Evolutionary conservation across 73 alveolate genomes (phyloP), one percentile per base, ranked within the genome.

Genomic region (Urostyla sp.): DNA sequence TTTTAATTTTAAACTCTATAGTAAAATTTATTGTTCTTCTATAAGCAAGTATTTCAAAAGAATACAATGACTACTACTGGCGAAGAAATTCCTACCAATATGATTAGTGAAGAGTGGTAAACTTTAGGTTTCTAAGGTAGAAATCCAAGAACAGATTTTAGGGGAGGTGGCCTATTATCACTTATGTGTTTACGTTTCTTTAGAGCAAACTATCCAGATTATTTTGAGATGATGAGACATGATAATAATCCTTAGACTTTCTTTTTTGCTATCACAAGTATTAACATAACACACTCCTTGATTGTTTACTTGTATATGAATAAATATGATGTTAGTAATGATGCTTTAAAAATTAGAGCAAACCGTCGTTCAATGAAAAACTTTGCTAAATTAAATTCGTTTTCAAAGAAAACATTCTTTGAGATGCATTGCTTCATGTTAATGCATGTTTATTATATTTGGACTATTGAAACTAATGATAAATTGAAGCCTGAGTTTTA

Each of bases 71-170:
- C 5, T 49, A 32, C 8, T 7, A 8, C 5, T 49, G 84, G 28
- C 23, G 28, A 45, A 21, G 69, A 48, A 27, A 18, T 69, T n/a
- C 84, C 84, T 4, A 20, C 5, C 15, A 31, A 44, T 15, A 11
- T 69, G 1, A 48, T 37, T 10, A 26, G 31, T 5, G 53, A 45
- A 1, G 37, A 45, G 5, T 69, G 84, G 84, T 5, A 6, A 6
- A n/a, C 11, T 5, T 26, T 55, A 8, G 61, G 67, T 2, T 30
- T 27, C 20, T 28, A 50, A 31, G 37, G 66, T 26, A 52, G 44
- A 18, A 74, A 74, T 37, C 77, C 86, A 5, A 52, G 86, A 54
- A 74, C 86, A 5, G 86, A 74, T 31, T 74, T 74, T 48, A 28
- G 86, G 21, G 86, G 86, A 7, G 86, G 75, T 30, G 86, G 86